Base-by-base conservation (phyloP, 1,139 yeast genomes). In the Blastobotrys apis region DNA sequence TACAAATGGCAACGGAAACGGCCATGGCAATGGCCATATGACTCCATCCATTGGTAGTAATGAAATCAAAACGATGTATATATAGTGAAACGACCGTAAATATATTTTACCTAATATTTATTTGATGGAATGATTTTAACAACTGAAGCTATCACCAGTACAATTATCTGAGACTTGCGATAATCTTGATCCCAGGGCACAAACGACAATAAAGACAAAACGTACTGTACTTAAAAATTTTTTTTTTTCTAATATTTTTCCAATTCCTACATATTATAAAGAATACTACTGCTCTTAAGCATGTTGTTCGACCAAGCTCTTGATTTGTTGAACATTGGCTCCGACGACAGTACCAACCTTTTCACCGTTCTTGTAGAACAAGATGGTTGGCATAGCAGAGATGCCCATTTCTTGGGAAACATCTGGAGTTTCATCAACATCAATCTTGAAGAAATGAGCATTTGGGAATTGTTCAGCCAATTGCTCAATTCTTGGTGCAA, bases 401-500 rank as follows among this genome's bases (percentile, higher is more conserved):
- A 88, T 74, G 58, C 78, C 84, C 68, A 81, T 77, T 56, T 81
- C 77, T 58, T 78, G 77, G 47, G 95, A 94, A 56, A 87, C 75
- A 19, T 78, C 82, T 38, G 83, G 75, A 54, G 80, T 72, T 63
- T 81, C 80, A 62, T 88, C 95, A 52, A 86, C 94, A 60, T 87
- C 95, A 47, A 87, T 77, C 74, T 87, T 86, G 75, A 78, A 73
- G 75, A 88, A 87, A 23, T 44, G 30, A 32, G 40, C 43, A 55
- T 82, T 90, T 39, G 71, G 66, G 68, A 71, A 74, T 57, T 77
- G 74, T 41, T 69, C 66, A 33, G 80, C 67, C 63, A 87, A 82
- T 68, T 84, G 84, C 60, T 86, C 94, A 59, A 88, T 70, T 71
- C 85, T 72, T 63, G 97, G 97, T 51, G 95, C 88, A 72, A 88